Evolutionary conservation across 2,329 filamentous ascomycete genomes (phyloP), one percentile per base, ranked within the genome.

Genomic region (Nemania serpens): DNA sequence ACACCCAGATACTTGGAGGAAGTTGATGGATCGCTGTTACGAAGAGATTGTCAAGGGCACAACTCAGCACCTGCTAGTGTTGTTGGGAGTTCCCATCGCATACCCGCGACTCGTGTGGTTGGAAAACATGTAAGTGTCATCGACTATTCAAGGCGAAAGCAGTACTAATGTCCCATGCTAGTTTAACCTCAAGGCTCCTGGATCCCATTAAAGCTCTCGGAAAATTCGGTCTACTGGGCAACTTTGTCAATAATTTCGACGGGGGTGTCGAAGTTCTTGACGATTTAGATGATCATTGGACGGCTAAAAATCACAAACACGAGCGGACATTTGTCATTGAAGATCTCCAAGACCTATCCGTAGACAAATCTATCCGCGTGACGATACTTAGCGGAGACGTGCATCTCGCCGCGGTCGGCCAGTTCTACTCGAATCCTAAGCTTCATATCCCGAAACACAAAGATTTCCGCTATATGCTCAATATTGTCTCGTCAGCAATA

Each of bases 271-370:
- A 98, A 75, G 91, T 98, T 13, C 80, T 96, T 29, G 93, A 97
- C 72, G 93, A 96, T 69, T 79, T 97, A 10, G 94, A 97, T 73
- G 95, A 98, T 75, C 94, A 99, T 73, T 99, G 95, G 95, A 97
- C 94, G 0, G 91, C 94, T 39, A 96, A 92, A 73, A 91, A 93
- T 72, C 93, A 98, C 79, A 99, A 98, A 74, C 83, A 87, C 25
- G 95, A 99, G 76, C 87, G 95, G 52, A 91, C 88, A 64, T 89
- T 91, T 75, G 82, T 98, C 64, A 86, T 99, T 42, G 90, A 95
- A 73, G 93, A 97, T 70, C 80, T 99, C 25, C 96, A 99, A 75
- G 92, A 97, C 70, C 82, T 99, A 61, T 93, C 96, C 9, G 92
- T 91, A 20, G 92, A 95, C 74, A 96, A 96, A 74, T 97, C 92